Base-by-base conservation (phyloP, 2,329 filamentous ascomycete genomes). In the Cladosporium austrohemisphaericum region DNA sequence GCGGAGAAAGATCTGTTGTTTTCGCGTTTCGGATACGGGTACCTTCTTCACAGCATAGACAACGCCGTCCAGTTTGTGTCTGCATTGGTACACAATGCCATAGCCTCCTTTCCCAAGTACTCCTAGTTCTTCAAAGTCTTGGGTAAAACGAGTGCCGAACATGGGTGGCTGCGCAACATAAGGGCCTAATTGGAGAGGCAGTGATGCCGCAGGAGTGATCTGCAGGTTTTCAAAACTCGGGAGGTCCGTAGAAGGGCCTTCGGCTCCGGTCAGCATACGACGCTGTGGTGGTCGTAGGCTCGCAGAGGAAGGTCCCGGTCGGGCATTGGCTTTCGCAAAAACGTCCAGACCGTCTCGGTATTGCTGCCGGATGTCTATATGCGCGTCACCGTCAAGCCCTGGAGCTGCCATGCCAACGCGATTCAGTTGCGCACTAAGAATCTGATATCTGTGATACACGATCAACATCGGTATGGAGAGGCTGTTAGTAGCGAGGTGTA, bases 1-100 rank as follows among this genome's bases (percentile, higher is more conserved):
- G 18, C 73, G 70, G 45, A 74, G 67, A 38, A 76, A 70, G n/a
- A 82, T 71, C 54, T 71, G 73, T 28, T 72, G 71, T 8, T 81
- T 67, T 19, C 76, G 37, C n/a, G 31, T 26, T 14, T 41, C 33
- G 29, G 40, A 38, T 13, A 50, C 32, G 68, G 76, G 73, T 6
- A 86, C 81, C 53, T 83, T 81, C 61, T 86, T 86, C 41, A 86
- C 72, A 0, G 83, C 83, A 58, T 86, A 86, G 29, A 76, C 68
- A 36, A 76, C 74, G 5, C 76, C 75, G 59, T 86, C 83, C 5
- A 86, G 74, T 43, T 76, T 74, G 55, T 85, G 79, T 40, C 70
- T 74, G 9, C 77, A 81, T 54, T 78, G 78, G 60, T 76, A 86
- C 2, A 86, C 83, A 29, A 76, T 75, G 1, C 81, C 82, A 59